Percentiles rank a stretch among this genome's conserved stretches.
Evolutionary conservation across 192 early-diverging fungal genomes (phyloP).

Genomic region (Entomortierella beljakovae): DNA sequence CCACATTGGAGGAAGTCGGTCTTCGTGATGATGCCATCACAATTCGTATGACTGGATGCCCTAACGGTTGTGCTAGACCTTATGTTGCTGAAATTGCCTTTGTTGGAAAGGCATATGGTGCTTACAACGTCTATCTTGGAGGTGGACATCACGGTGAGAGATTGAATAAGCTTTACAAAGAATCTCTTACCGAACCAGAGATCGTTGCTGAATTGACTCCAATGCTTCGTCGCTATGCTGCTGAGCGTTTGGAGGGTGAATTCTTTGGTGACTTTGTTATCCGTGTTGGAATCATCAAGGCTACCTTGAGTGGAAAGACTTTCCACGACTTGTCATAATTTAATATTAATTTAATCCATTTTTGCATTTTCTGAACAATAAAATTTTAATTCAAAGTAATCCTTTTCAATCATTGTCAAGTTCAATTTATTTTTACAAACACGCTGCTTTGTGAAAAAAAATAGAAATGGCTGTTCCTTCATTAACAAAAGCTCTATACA

Average conservation of each 20-base stretch:
- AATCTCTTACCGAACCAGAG: conserved; percentile 89
- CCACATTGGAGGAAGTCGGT: conserved; percentile 82
- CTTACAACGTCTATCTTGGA: conserved; percentile 96
- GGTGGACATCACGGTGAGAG: conserved; percentile 89
- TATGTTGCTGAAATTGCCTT: conserved; percentile 96
- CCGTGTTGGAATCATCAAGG: conserved; percentile 86
- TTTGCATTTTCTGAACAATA: not conserved
- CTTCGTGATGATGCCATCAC: conserved; percentile 90
- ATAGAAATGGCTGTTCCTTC: not conserved
- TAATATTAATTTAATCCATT: conserved; percentile 1
- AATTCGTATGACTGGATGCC: conserved; percentile 98
- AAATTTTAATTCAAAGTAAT: too few species aligned
- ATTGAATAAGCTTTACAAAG: conserved; percentile 92
- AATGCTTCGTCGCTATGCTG: conserved; percentile 85
- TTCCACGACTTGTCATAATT: conserved; percentile 75
- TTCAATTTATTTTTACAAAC: too few species aligned
- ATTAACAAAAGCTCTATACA: too few species aligned
- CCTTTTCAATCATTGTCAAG: too few species aligned
- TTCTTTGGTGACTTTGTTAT: conserved; percentile 97
- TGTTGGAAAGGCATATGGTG: conserved; percentile 93
- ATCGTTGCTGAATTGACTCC: conserved; percentile 83
- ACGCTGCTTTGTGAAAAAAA: not conserved
- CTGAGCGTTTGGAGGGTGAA: conserved; percentile 78
- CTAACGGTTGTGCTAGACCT: conserved; percentile 97
- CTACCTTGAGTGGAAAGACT: conserved; percentile 78